Percentiles rank a stretch among this genome's conserved stretches.
phyloP scores from a whole-genome alignment of 2,329 filamentous ascomycete genomes.

The Trichoderma sp. region DNA sequence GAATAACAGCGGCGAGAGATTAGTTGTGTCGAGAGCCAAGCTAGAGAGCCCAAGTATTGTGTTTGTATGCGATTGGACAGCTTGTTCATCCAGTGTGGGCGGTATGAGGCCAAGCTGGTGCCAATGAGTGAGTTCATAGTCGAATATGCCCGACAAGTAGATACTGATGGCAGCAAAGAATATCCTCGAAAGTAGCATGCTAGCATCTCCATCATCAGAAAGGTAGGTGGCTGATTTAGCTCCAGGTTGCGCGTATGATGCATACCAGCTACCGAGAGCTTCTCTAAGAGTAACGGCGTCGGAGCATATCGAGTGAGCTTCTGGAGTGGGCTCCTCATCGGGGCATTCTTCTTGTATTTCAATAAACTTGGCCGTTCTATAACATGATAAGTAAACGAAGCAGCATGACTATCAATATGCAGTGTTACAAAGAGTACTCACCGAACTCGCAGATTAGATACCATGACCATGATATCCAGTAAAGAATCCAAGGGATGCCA shows the following conservation, averaged over 20 bases:
- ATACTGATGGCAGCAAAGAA: constrained; percentile 37
- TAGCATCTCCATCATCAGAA: constrained; percentile 7
- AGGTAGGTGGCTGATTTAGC: not conserved
- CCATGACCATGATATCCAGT: constrained; percentile 32
- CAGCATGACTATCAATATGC: not conserved
- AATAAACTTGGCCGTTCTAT: constrained; percentile 1
- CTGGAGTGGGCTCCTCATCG: not conserved
- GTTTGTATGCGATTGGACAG: constrained; percentile 27
- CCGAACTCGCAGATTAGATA: constrained; percentile 34
- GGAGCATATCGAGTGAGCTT: not conserved
- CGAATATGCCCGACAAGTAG: constrained; percentile 38
- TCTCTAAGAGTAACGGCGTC: constrained; percentile 15
- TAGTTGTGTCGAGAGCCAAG: constrained; percentile 23
- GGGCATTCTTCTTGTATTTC: not conserved
- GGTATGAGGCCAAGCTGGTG: constrained; percentile 24
- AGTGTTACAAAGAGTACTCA: constrained; percentile 20
- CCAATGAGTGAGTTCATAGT: constrained; percentile 37
- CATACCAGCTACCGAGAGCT: constrained; percentile 22
- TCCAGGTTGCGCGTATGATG: constrained; percentile 7
- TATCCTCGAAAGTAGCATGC: constrained; percentile 25
- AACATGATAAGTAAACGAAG: not conserved
- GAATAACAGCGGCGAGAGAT: constrained; percentile 34
- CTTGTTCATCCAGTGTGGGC: constrained; percentile 24
- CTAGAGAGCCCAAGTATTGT: constrained; percentile 27
- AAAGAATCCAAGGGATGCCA: constrained; percentile 27